phyloP scores from a whole-genome alignment of 2,329 filamentous ascomycete species.

The Penicillium fuscoglaucum region DNA sequence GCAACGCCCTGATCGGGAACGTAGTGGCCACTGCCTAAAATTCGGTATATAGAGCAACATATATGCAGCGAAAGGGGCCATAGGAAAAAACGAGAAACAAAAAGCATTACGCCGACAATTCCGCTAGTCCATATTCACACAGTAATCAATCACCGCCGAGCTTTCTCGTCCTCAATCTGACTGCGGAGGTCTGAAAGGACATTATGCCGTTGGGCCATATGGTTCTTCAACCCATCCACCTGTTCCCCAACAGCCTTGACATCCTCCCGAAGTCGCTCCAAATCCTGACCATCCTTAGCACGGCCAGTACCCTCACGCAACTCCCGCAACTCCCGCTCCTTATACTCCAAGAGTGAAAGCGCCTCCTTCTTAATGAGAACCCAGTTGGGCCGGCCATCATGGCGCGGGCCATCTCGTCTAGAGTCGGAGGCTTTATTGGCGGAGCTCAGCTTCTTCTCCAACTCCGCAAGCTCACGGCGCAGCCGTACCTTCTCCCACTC shows the following conservation, averaged over 20 bases:
- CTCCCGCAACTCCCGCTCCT: constrained; percentile 72
- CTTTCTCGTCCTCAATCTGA: constrained; percentile 86
- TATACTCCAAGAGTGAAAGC: constrained; percentile 92
- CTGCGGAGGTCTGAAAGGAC: constrained; percentile 72
- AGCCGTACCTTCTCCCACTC: constrained; percentile 98
- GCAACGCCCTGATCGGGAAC: too few relatives aligned
- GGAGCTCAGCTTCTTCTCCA: constrained; percentile 82
- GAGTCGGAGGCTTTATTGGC: constrained; percentile 73
- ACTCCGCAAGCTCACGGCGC: constrained; percentile 85
- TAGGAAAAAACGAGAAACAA: constrained; percentile 14
- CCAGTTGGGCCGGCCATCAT: constrained; percentile 75
- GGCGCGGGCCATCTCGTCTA: constrained; percentile 54
- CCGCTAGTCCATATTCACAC: not conserved
- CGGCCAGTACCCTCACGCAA: constrained; percentile 62
- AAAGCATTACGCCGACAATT: not conserved
- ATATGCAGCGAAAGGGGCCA: constrained; percentile 14
- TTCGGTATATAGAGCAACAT: not conserved
- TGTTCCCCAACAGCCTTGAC: constrained; percentile 90
- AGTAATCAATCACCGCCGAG: constrained; percentile 40
- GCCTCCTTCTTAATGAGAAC: constrained; percentile 91
- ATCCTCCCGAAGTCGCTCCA: constrained; percentile 81
- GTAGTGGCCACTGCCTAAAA: too few relatives aligned
- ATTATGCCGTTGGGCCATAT: constrained; percentile 74
- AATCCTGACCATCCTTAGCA: constrained; percentile 64
- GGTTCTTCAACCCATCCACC: constrained; percentile 82